Evolutionary conservation across 805 yeast genomes (phyloP).

Genomic region (Jamesozyma gamospora): DNA sequence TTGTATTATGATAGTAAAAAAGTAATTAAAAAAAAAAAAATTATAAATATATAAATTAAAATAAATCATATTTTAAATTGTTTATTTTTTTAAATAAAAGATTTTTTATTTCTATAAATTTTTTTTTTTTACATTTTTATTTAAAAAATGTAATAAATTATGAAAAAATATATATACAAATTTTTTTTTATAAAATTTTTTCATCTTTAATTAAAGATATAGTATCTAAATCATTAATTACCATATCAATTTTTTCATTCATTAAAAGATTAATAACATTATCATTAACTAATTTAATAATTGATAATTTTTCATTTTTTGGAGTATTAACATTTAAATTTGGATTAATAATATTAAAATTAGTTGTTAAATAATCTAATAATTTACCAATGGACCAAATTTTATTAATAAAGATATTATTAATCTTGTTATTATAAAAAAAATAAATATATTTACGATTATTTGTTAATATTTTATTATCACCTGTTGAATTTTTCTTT

Average conservation of each 20-base stretch:
- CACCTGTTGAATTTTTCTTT: constrained; percentile 22
- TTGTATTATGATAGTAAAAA: no score
- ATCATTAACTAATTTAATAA: constrained; percentile 11
- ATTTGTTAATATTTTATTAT: constrained; percentile 16
- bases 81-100: no score
- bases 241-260: constrained; percentile 13
- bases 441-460: constrained; percentile 21
- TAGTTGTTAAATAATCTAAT: constrained; percentile 23
- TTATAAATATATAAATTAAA: no score
- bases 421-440: constrained; percentile 7
- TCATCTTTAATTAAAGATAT: constrained; percentile 18
- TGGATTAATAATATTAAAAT: constrained; percentile 16
- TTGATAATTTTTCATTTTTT: constrained; percentile 17
- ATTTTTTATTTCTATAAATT: no score
- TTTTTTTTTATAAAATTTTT: no score
- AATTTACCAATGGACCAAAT: constrained; percentile 28
- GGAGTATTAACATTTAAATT: constrained; percentile 12
- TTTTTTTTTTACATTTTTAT: no score
- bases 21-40: no score
- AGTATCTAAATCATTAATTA: constrained; percentile 17
- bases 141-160: no score
- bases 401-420: constrained; percentile 19
- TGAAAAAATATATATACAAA: no score
- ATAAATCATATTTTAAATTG: no score
- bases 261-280: neutral